Percentiles rank a stretch among this genome's conserved stretches.
Evolutionary conservation across 1,284 basidiomycete species (phyloP).

Genomic region (Ceratobasidium sp.): DNA sequence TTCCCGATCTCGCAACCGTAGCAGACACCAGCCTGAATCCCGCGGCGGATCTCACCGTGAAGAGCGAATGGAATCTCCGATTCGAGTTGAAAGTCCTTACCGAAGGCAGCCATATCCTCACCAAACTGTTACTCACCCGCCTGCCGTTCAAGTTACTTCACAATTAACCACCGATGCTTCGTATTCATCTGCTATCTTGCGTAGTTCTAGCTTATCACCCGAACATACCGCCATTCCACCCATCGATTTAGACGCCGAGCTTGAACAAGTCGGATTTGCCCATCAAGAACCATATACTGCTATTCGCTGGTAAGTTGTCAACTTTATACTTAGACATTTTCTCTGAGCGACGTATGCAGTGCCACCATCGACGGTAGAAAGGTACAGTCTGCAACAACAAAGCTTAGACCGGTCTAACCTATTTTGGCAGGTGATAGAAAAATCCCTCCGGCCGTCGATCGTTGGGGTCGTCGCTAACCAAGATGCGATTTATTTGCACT

Average conservation of each 20-base stretch:
- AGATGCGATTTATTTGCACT: background rate
- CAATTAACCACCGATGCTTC: background rate
- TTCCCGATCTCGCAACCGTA: background rate
- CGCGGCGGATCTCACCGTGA: background rate
- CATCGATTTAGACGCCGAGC: background rate
- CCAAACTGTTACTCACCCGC: background rate
- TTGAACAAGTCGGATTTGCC: background rate
- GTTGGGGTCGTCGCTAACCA: background rate
- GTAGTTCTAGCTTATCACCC: background rate
- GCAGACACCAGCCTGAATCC: background rate
- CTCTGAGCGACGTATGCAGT: background rate
- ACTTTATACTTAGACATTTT: background rate
- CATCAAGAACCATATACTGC: slow-evolving; percentile 9
- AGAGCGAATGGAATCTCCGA: background rate
- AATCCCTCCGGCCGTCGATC: background rate
- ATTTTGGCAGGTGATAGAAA: slow-evolving; percentile 5
- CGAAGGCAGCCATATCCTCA: background rate
- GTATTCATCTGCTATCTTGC: slow-evolving; percentile 3
- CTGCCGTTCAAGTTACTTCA: background rate
- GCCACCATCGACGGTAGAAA: background rate
- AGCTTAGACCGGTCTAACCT: background rate
- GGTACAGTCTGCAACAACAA: background rate
- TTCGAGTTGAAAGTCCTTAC: background rate
- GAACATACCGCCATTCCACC: background rate
- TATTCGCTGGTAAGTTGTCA: background rate